Evolutionary conservation across 2,329 filamentous ascomycete species (phyloP), one percentile per base, ranked within the genome.

Genomic region (Venturia carpophila): DNA sequence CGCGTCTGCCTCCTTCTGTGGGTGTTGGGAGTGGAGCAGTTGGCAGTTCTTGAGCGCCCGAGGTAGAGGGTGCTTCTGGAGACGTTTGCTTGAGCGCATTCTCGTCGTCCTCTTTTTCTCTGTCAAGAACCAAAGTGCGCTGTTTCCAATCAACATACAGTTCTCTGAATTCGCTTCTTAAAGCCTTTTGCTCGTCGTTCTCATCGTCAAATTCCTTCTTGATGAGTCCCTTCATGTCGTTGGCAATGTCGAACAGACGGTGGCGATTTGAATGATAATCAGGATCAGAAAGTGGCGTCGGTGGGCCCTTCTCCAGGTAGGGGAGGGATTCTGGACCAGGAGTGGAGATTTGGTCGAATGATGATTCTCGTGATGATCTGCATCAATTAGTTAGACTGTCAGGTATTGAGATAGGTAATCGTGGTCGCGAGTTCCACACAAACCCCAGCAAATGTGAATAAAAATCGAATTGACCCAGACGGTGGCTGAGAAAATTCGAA

Each of bases 261-360:
- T 79, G 75, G 61, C 75, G 75, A 52, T 19, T 58, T 34, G 13
- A 5, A 30, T 73, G 69, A 17, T 64, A 65, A 27, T 76, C 76
- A 5, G 72, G 73, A 41, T 79, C 76, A 17, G 79, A 79, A 2
- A 79, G 68, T 6, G 78, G 76, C 41, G 77, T 78, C 11, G 73
- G 75, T 6, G 76, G 76, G 10, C 73, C 73, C 65, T 79, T 80
- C 39, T 74, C 70, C 63, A 81, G 72, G 66, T 79, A 81, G 2
- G 79, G 79, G 5, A 82, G 71, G 17, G 71, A 71, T 49, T 77
- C 75, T 5, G 76, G 70, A 65, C 80, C 79, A 13, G 77, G 75
- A 45, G 72, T 75, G 7, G 70, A 70, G 58, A 77, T 73, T n/a
- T 72, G 71, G 24, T 75, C 73, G 11, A 69, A 65, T 55, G 73